Conservation (phyloP, 2,329 filamentous ascomycete species). For the Madurella fahalii region DNA sequence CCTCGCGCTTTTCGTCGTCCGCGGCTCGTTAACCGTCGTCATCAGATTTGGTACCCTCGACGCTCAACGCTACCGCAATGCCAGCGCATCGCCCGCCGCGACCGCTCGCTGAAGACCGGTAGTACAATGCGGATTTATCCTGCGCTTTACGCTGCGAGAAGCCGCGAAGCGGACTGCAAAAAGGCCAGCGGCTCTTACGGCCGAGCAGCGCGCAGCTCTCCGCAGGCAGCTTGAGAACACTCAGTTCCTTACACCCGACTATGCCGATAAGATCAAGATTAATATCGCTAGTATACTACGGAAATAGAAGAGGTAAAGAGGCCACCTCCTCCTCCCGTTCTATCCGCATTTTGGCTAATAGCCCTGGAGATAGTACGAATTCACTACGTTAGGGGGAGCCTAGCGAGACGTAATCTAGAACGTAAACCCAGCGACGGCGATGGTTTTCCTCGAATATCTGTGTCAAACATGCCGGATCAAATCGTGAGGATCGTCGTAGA, state of each 20-base stretch:
- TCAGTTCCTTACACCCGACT: constrained; percentile 21
- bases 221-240: constrained; percentile 19
- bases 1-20: not conserved
- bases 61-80: constrained; percentile 4
- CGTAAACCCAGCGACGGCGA: constrained; percentile 14
- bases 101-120: no score
- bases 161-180: no score
- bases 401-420: constrained; percentile 15
- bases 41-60: no score
- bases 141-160: no score
- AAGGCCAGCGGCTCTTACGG: no score
- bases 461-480: constrained; percentile 15
- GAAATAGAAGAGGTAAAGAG: constrained; percentile 23
- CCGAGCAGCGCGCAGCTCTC: constrained; percentile 4
- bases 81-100: constrained; percentile 2
- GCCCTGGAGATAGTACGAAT: constrained; percentile 16
- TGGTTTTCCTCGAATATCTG: constrained; percentile 18
- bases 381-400: constrained; percentile 5
- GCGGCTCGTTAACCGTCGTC: no score
- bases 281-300: constrained; percentile 23
- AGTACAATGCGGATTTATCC: no score
- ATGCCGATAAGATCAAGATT: constrained; percentile 23
- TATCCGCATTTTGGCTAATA: constrained; percentile 7
- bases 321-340: constrained; percentile 1
- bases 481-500: constrained; percentile 1